Evolutionary conservation across 2,329 filamentous ascomycete species (phyloP).

Genomic region (Aspergillus melleus): DNA sequence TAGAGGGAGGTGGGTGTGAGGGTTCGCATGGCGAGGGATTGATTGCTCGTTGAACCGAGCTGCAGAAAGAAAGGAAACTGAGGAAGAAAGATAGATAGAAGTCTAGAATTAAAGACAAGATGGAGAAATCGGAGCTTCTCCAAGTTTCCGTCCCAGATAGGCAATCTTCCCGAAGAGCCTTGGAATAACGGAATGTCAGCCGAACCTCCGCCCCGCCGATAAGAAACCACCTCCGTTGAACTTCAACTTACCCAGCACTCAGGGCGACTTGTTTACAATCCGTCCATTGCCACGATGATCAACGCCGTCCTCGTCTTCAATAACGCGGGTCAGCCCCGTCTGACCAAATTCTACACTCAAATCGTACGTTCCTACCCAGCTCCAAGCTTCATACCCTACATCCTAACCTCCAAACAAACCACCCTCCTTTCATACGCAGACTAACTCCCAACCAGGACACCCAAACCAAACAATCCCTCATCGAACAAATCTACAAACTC

Average conservation of each 20-base stretch:
- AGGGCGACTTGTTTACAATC: too few relatives aligned
- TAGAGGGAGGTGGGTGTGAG: neutral
- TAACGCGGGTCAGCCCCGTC: constrained; percentile 90
- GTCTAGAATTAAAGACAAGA: neutral
- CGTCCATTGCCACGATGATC: constrained; percentile 66
- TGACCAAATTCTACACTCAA: constrained; percentile 99
- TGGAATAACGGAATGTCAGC: neutral
- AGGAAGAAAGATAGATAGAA: neutral
- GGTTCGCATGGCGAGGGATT: neutral
- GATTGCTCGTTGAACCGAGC: neutral
- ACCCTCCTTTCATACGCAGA: neutral
- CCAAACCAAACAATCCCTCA: constrained; percentile 92
- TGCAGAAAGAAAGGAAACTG: neutral
- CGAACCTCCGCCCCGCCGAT: neutral
- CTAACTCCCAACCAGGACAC: constrained; percentile 72
- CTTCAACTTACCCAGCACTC: neutral
- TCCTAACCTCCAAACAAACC: neutral
- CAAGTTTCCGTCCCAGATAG: neutral
- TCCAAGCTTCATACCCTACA: neutral
- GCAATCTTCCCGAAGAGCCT: neutral
- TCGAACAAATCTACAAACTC: constrained; percentile 95
- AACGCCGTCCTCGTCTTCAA: constrained; percentile 99
- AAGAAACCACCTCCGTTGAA: neutral
- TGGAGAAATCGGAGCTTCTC: neutral
- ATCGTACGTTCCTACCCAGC: constrained; percentile 58